Evolutionary conservation across 2,329 filamentous ascomycete genomes (phyloP), one percentile per base, ranked within the genome.

Genomic region (Exophiala alcalophila): DNA sequence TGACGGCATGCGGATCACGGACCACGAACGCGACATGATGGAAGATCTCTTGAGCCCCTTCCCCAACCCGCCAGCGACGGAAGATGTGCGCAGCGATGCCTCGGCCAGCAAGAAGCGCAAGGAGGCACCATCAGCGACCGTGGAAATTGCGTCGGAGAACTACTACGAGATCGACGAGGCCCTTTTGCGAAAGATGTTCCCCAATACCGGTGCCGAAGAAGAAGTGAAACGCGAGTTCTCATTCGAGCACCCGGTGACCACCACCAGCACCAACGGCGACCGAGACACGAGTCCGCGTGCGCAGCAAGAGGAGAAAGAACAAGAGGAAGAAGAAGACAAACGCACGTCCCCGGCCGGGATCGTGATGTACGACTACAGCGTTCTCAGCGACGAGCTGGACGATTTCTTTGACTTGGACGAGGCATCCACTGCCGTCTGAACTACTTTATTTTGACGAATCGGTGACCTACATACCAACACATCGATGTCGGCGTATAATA

Each of bases 401-500:
- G 49, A 52, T 25, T 47, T 52, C 24, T 52, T 52, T 18, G 45
- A 52, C 30, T 29, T 49, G 16, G 49, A 52, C 9, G 38, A 47
- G 23, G 49, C 49, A 14, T 47, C 40, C n/a, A 19, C 29, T 4
- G 12, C 12, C 29, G n/a, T n/a, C n/a, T n/a, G n/a, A n/a, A n/a
- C n/a, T n/a, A n/a, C n/a, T n/a, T n/a, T n/a, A n/a, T n/a, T n/a
- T n/a, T n/a, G n/a, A n/a, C n/a, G n/a, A n/a, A n/a, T n/a, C n/a
- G n/a, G n/a, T n/a, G n/a, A n/a, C n/a, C n/a, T n/a, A n/a, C n/a
- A n/a, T n/a, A n/a, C n/a, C n/a, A n/a, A n/a, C n/a, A n/a, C n/a
- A n/a, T n/a, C n/a, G n/a, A n/a, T n/a, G n/a, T n/a, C n/a, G n/a
- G n/a, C n/a, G n/a, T n/a, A n/a, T n/a, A n/a, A n/a, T n/a, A n/a